Evolutionary conservation across 805 yeast genomes (phyloP).

Genomic region (Clavispora carvajalis): DNA sequence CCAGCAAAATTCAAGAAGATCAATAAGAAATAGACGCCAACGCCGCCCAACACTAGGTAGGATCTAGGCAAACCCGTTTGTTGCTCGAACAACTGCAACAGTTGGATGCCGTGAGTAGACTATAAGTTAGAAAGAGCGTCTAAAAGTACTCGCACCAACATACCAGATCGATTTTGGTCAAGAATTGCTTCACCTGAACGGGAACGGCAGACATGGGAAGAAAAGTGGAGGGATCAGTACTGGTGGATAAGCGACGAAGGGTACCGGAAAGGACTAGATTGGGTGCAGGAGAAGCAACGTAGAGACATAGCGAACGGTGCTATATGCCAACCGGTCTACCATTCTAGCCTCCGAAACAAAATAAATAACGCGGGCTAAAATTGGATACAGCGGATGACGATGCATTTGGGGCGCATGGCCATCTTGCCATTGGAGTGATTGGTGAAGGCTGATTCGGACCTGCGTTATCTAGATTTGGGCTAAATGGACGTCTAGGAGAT

Average conservation of each 20-base stretch:
- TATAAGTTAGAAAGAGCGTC: slow-evolving; percentile 11
- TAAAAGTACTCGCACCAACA: slow-evolving; percentile 1
- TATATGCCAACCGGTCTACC: too few relatives aligned
- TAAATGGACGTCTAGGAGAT: too few relatives aligned
- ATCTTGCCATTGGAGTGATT: too few relatives aligned
- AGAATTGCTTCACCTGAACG: slow-evolving; percentile 12
- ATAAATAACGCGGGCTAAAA: too few relatives aligned
- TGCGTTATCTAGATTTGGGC: too few relatives aligned
- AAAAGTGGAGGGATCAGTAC: background rate
- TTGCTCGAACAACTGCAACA: slow-evolving; percentile 34
- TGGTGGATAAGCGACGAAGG: background rate
- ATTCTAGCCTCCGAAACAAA: too few relatives aligned
- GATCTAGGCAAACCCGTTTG: slow-evolving; percentile 71
- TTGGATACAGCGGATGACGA: too few relatives aligned
- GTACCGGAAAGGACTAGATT: background rate
- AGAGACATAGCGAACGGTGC: too few relatives aligned
- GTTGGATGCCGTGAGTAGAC: slow-evolving; percentile 27
- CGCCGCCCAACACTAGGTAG: slow-evolving; percentile 68
- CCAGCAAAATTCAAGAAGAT: slow-evolving; percentile 91
- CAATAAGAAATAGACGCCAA: slow-evolving; percentile 62
- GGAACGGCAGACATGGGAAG: slow-evolving; percentile 12
- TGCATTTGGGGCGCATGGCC: too few relatives aligned
- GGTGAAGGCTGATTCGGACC: too few relatives aligned
- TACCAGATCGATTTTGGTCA: slow-evolving; percentile 15
- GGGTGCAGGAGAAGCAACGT: background rate